phyloP scores from a whole-genome alignment of 768 basidiomycete species.

The Mycena chlorophos region DNA sequence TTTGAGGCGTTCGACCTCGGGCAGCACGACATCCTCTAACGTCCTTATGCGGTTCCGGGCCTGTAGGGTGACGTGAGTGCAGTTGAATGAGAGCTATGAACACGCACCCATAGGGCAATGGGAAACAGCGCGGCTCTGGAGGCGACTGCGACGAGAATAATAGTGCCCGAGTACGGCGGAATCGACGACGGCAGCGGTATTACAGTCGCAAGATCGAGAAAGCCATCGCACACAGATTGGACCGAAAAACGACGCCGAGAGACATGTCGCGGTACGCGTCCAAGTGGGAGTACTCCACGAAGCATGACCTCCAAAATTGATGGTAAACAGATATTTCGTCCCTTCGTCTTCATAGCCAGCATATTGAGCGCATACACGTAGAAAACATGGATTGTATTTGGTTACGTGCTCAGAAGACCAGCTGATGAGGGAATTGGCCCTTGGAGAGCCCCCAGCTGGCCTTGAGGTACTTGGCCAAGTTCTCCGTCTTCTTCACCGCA shows the following conservation, averaged over 20 bases:
- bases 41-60: constrained; percentile 60
- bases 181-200: constrained; percentile 69
- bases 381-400: constrained; percentile 33
- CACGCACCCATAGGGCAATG: constrained; percentile 72
- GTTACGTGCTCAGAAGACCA: constrained; percentile 69
- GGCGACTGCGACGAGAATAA: constrained; percentile 65
- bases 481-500: constrained; percentile 87
- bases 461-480: constrained; percentile 90
- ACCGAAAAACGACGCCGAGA: constrained; percentile 31
- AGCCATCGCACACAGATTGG: constrained; percentile 56
- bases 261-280: constrained; percentile 10
- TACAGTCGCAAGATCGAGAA: constrained; percentile 74
- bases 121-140: constrained; percentile 67
- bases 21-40: constrained; percentile 61
- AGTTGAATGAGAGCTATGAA: neutral
- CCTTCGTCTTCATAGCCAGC: constrained; percentile 15
- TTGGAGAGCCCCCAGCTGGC: constrained; percentile 93
- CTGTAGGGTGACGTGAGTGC: constrained; percentile 38
- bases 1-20: constrained; percentile 53
- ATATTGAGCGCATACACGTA: constrained; percentile 21
- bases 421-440: constrained; percentile 94
- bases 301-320: constrained; percentile 9
- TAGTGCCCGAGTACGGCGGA: constrained; percentile 73
- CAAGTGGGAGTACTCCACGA: constrained; percentile 11
- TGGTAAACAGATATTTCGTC: neutral